Base-by-base conservation (phyloP, 306 rosid species). In the Carpinus viminea region DNA sequence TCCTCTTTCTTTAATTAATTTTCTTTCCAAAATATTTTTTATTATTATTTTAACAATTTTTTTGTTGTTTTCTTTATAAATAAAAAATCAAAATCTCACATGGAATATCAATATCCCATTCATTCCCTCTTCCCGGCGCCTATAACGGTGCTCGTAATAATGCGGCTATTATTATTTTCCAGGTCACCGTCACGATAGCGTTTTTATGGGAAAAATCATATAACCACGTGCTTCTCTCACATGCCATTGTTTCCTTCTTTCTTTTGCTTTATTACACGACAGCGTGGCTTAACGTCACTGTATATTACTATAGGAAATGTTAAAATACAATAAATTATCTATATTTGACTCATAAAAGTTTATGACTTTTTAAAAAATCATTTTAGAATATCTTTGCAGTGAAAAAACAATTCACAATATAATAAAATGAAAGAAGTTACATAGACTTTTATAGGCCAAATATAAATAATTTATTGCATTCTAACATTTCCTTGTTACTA, bases 121-220 rank as follows among this genome's bases (percentile, higher is more conserved):
- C 88, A 75, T 26, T 75, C 91, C 79, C 48, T 78, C 62, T 86
- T 83, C 80, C 74, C 90, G 86, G 83, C 93, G 85, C 85, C 71
- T 78, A 73, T 83, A 55, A 81, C 85, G 92, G 86, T 64, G 70
- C 56, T 74, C 55, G 45, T 52, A 73, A 80, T 70, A 73, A 80
- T 70, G 60, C 16, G 57, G 26, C 24, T 18, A 16, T 31, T 18
- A 16, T 31, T 61, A 61, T 74, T 47, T 46, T 76, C 51, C 73
- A 46, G 74, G 21, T 77, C 87, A 73, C 74, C 71, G 41, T 59
- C 68, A 61, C 43, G 57, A 41, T 53, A 26, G 62, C 12, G 60
- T 53, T 46, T 46, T 73, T 55, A 72, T 28, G 9, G 9, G 26
- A 24, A 45, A 43, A 69, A 28, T 60, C 4, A 4, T 34, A 51